Evolutionary conservation across 352 stramenopile genomes (phyloP).

Genomic region (Globisporangium paddicum): DNA sequence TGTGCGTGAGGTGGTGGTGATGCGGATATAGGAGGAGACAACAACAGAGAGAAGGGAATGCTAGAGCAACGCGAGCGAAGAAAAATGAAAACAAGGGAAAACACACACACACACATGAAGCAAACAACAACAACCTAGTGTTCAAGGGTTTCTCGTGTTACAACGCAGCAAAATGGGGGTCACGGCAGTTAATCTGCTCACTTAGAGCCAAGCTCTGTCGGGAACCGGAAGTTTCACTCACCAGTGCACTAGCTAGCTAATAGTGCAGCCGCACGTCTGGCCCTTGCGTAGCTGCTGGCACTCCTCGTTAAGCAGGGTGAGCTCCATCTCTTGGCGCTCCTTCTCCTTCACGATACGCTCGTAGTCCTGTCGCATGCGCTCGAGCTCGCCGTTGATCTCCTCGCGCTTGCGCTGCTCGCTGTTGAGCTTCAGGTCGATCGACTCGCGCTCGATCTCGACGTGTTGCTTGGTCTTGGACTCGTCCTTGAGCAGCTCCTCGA

Average conservation of each 20-base stretch:
- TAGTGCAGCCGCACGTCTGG: conserved; percentile 61
- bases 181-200: not conserved
- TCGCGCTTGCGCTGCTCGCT: conserved; percentile 54
- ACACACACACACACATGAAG: too few species aligned
- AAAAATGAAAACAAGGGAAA: not conserved
- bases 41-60: not conserved
- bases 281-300: conserved; percentile 72
- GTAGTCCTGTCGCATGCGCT: conserved; percentile 59
- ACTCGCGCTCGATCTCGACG: conserved; percentile 73
- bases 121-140: not conserved
- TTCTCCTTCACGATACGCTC: conserved; percentile 78
- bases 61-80: not conserved
- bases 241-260: conserved; percentile 46
- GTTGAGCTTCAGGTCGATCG: conserved; percentile 58
- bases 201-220: not conserved
- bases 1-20: not conserved
- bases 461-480: conserved; percentile 60
- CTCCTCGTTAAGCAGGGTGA: conserved; percentile 72
- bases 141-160: not conserved
- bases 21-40: not conserved
- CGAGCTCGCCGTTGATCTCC: conserved; percentile 56
- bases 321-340: conserved; percentile 73
- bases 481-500: conserved; percentile 64
- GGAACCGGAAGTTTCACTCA: too few species aligned
- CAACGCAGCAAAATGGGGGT: not conserved